Conservation (phyloP, 2,329 filamentous ascomycete species). For the Aphanoascus verrucosus region DNA sequence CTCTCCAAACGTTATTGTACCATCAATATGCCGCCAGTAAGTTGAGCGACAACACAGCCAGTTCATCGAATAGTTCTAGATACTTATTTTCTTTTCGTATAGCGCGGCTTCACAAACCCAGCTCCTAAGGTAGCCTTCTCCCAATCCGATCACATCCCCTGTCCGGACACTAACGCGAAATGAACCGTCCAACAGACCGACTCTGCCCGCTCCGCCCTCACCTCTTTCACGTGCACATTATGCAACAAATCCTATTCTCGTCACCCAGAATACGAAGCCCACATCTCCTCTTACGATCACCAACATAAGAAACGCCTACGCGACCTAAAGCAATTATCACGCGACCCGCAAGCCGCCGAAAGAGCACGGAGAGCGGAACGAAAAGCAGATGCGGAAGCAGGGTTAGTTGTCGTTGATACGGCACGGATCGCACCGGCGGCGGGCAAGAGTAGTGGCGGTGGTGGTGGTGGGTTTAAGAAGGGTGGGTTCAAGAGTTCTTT, state of each 20-base stretch:
- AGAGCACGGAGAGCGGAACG: slow-evolving; percentile 34
- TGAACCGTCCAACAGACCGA: slow-evolving; percentile 37
- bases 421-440: slow-evolving; percentile 17
- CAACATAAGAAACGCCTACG: slow-evolving; percentile 65
- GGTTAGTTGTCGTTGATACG: slow-evolving; percentile 29
- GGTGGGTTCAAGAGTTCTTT: slow-evolving; percentile 73
- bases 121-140: slow-evolving; percentile 32
- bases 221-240: slow-evolving; percentile 72
- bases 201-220: slow-evolving; percentile 62
- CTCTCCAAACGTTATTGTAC: too few species aligned
- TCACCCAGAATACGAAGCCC: slow-evolving; percentile 92
- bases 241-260: slow-evolving; percentile 91
- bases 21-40: slow-evolving; percentile 50
- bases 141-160: too few species aligned
- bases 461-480: slow-evolving; percentile 55
- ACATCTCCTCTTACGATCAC: slow-evolving; percentile 90
- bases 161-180: neutral
- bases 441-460: slow-evolving; percentile 23
- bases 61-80: neutral
- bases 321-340: slow-evolving; percentile 38
- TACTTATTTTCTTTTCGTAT: neutral
- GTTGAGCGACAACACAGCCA: slow-evolving; percentile 16
- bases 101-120: slow-evolving; percentile 41
- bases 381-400: slow-evolving; percentile 35
- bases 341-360: slow-evolving; percentile 35